These are phyloP conservation scores for Theobroma grandiflorum DNA, from an alignment of 441 rosid genomes.

Conservation along the genomic window DNA sequence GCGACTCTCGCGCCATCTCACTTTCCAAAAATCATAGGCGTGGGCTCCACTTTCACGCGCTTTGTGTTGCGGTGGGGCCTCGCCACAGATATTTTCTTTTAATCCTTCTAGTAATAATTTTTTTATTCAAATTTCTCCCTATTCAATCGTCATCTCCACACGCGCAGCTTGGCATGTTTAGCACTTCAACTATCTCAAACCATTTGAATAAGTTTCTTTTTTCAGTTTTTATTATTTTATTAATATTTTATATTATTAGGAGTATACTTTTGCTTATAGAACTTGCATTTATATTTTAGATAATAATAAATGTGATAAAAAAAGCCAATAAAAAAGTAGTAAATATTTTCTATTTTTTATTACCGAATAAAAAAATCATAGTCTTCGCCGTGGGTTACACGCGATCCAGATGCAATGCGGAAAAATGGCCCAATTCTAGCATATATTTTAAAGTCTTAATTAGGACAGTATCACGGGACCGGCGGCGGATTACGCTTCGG, in stretches of 20 bases:
- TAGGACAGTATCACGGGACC: conserved; percentile 15
- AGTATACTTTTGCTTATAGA: background rate
- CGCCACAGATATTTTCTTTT: background rate
- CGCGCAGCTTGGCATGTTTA: conserved; percentile 15
- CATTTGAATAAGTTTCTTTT: background rate
- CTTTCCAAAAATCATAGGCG: conserved; percentile 20
- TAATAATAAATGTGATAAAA: background rate
- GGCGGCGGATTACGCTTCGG: conserved; percentile 30
- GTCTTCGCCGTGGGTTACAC: background rate
- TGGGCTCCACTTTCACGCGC: conserved; percentile 48
- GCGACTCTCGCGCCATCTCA: conserved; percentile 34
- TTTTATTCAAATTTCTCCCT: background rate
- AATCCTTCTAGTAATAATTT: background rate
- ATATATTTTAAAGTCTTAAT: background rate
- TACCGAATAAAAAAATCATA: background rate
- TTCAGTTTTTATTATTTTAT: too few relatives aligned
- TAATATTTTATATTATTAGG: background rate
- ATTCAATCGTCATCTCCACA: background rate
- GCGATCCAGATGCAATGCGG: background rate
- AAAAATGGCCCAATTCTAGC: background rate
- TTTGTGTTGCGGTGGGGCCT: conserved; percentile 28
- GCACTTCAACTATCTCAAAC: background rate
- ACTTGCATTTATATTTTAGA: background rate
- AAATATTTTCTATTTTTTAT: too few relatives aligned
- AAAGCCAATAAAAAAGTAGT: too few relatives aligned